Percentiles rank a stretch among this genome's conserved stretches.
Evolutionary conservation across 176 grass and related monocot genomes (phyloP).

Genomic region (Panicum miliaceum): DNA sequence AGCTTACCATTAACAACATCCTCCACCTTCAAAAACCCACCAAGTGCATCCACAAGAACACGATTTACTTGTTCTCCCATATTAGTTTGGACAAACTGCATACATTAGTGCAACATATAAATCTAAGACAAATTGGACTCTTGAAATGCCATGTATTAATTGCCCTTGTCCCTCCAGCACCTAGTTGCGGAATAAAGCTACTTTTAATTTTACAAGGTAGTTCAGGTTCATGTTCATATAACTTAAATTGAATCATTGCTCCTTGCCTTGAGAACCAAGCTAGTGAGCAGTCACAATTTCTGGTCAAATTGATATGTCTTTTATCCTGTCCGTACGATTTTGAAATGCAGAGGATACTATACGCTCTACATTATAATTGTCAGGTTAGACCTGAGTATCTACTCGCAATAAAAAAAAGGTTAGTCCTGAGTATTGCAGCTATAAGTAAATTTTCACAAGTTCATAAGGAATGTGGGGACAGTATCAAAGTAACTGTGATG

Average conservation of each 20-base stretch:
- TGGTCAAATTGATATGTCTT: neutral
- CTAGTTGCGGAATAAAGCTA: slow-evolving; percentile 8
- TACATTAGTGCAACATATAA: slow-evolving; percentile 35
- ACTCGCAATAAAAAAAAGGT: neutral
- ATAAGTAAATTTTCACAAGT: slow-evolving; percentile 23
- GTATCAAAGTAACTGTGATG: neutral
- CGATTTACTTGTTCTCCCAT: slow-evolving; percentile 53
- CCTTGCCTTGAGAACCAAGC: neutral
- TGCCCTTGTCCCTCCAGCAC: neutral
- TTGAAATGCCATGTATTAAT: slow-evolving; percentile 2
- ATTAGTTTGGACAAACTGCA: slow-evolving; percentile 89
- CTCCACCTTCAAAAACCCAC: slow-evolving; percentile 81
- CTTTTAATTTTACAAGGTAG: slow-evolving; percentile 37
- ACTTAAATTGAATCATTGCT: neutral
- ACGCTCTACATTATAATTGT: slow-evolving; percentile 5
- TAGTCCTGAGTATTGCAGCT: slow-evolving; percentile 22
- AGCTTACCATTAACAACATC: slow-evolving; percentile 70
- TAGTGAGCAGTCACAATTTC: neutral
- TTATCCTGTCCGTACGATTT: neutral
- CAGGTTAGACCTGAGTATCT: slow-evolving; percentile 26
- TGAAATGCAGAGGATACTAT: neutral
- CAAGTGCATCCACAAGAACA: slow-evolving; percentile 57
- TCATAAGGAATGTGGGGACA: neutral
- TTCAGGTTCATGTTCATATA: slow-evolving; percentile 16
- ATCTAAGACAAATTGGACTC: neutral